phyloP scores from a whole-genome alignment of 768 basidiomycete species.

The Hygrocybe punicea region DNA sequence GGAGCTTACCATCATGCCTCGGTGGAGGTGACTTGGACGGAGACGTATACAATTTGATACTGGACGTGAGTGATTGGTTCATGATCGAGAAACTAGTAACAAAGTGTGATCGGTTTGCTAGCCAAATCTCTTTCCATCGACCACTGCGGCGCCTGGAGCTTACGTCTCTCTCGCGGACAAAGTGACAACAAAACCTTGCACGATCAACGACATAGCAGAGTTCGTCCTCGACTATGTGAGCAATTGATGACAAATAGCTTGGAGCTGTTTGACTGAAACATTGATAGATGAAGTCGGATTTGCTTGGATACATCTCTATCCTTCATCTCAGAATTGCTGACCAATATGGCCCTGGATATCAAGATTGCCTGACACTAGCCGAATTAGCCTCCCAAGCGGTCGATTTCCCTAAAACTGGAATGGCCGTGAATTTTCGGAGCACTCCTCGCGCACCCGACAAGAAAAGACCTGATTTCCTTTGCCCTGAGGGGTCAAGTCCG shows the following conservation, averaged over 20 bases:
- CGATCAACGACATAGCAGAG: conserved; percentile 42
- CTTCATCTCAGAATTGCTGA: conserved; percentile 46
- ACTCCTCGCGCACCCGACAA: conserved; percentile 31
- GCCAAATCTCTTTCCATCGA: conserved; percentile 30
- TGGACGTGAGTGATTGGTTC: conserved; percentile 31
- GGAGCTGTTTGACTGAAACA: neutral
- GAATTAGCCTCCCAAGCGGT: conserved; percentile 47
- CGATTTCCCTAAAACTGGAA: conserved; percentile 47
- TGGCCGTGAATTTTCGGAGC: conserved; percentile 34
- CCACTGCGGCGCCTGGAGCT: conserved; percentile 31
- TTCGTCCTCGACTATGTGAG: conserved; percentile 49
- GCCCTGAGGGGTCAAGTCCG: conserved; percentile 36
- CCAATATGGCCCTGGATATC: conserved; percentile 30
- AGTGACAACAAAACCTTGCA: conserved; percentile 30
- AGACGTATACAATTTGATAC: conserved; percentile 49
- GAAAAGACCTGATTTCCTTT: conserved; percentile 43
- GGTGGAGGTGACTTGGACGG: conserved; percentile 57
- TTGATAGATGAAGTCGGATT: conserved; percentile 34
- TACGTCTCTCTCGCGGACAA: conserved; percentile 39
- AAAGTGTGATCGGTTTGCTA: conserved; percentile 7
- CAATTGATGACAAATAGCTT: conserved; percentile 8
- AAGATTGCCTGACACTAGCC: conserved; percentile 41
- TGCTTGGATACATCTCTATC: conserved; percentile 41
- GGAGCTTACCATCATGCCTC: conserved; percentile 45
- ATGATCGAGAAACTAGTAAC: neutral